Percentiles rank a stretch among this genome's conserved stretches.
phyloP scores from a whole-genome alignment of 2,329 filamentous ascomycete species.

The Penicillium digitatum region DNA sequence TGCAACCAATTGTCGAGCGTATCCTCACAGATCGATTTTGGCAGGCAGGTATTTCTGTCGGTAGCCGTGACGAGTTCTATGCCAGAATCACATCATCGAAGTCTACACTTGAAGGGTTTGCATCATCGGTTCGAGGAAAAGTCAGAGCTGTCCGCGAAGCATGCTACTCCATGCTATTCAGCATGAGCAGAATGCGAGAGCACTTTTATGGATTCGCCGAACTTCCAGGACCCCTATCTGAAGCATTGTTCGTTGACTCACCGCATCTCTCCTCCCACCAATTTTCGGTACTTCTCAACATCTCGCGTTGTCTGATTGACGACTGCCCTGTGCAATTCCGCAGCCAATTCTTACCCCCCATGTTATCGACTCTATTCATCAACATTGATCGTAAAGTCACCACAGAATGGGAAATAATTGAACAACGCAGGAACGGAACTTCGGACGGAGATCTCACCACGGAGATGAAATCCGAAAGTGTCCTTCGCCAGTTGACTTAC shows the following conservation, averaged over 20 bases:
- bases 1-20: slow-evolving; percentile 70
- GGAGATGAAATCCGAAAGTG: slow-evolving; percentile 98
- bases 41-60: slow-evolving; percentile 95
- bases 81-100: slow-evolving; percentile 85
- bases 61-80: slow-evolving; percentile 96
- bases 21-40: slow-evolving; percentile 94
- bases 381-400: slow-evolving; percentile 86
- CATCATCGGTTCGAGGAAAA: slow-evolving; percentile 84
- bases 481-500: slow-evolving; percentile 86
- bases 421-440: slow-evolving; percentile 54
- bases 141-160: slow-evolving; percentile 87
- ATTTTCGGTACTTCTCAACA: slow-evolving; percentile 84
- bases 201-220: slow-evolving; percentile 89
- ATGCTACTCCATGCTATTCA: slow-evolving; percentile 90
- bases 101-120: slow-evolving; percentile 84
- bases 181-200: slow-evolving; percentile 79
- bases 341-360: slow-evolving; percentile 74
- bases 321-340: slow-evolving; percentile 80
- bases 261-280: slow-evolving; percentile 85
- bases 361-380: slow-evolving; percentile 75
- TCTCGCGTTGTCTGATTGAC: slow-evolving; percentile 84
- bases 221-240: slow-evolving; percentile 75
- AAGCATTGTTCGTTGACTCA: slow-evolving; percentile 78
- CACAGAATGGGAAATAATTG: slow-evolving; percentile 77
- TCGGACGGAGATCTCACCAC: slow-evolving; percentile 78